Evolutionary conservation across 352 stramenopile species (phyloP).

Genomic region (Pythium plurisporium): DNA sequence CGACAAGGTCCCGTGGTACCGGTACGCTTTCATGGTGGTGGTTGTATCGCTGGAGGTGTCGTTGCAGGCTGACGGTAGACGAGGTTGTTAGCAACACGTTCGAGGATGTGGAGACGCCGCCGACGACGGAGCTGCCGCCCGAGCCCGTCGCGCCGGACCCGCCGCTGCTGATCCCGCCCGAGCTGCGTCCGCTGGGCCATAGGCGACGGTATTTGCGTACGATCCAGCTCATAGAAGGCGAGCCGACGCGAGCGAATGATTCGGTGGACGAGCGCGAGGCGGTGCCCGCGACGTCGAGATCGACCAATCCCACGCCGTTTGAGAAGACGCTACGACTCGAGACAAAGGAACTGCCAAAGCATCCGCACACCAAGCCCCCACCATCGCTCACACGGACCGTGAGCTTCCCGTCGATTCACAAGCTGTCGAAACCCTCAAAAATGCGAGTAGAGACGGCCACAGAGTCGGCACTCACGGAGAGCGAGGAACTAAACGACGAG

Average conservation of each 20-base stretch:
- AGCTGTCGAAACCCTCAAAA: not conserved
- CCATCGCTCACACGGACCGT: conserved; percentile 12
- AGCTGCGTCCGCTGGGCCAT: conserved; percentile 42
- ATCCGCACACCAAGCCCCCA: conserved; percentile 7
- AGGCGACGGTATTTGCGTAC: conserved; percentile 55
- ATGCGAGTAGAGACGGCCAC: too few species aligned
- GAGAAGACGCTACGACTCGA: conserved; percentile 14
- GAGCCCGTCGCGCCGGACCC: conserved; percentile 41
- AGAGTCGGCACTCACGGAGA: not conserved
- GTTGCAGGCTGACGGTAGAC: not conserved
- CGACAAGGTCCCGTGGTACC: conserved; percentile 60
- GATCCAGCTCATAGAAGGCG: conserved; percentile 45
- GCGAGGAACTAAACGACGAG: conserved; percentile 3
- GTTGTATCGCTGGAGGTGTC: too few species aligned
- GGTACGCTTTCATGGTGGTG: too few species aligned
- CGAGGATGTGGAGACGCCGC: conserved; percentile 27
- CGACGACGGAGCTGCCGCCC: conserved; percentile 33
- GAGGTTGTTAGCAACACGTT: conserved; percentile 49
- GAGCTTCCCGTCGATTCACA: conserved; percentile 1
- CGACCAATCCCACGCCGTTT: not conserved
- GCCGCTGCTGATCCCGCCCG: conserved; percentile 47
- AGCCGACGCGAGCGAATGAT: not conserved
- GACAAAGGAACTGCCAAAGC: not conserved
- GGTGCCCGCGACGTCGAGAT: not conserved
- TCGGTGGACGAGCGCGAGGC: too few species aligned